Conservation (phyloP, 2,329 filamentous ascomycete species). For the Monilinia vaccinii-corymbosi region DNA sequence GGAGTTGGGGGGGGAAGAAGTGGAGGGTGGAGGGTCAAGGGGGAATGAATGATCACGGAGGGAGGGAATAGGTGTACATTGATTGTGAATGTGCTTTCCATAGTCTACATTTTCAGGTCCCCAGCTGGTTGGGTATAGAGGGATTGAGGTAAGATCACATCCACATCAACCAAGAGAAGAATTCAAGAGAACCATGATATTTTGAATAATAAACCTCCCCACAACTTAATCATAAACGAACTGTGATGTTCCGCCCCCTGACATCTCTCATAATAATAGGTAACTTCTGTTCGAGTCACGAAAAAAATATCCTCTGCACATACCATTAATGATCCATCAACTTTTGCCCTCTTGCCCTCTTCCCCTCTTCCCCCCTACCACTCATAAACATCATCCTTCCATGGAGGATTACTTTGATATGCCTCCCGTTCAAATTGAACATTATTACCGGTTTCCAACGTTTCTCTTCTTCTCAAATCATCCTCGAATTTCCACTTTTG, state of each 20-base stretch:
- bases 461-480: neutral
- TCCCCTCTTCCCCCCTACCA: neutral
- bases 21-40: neutral
- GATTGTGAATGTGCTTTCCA: neutral
- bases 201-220: neutral
- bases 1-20: neutral
- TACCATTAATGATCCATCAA: neutral
- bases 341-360: neutral
- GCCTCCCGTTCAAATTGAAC: neutral
- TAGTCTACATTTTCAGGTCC: neutral
- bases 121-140: no score
- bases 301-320: neutral
- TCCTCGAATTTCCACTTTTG: slow-evolving; percentile 3
- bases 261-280: neutral
- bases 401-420: neutral
- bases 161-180: neutral
- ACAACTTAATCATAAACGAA: neutral
- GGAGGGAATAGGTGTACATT: neutral
- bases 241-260: neutral
- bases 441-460: neutral
- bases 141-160: neutral
- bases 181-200: neutral
- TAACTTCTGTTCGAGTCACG: neutral
- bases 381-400: neutral
- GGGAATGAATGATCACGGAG: neutral